Conservation (phyloP, 768 basidiomycete species). For the Pleurotus giganteus region DNA sequence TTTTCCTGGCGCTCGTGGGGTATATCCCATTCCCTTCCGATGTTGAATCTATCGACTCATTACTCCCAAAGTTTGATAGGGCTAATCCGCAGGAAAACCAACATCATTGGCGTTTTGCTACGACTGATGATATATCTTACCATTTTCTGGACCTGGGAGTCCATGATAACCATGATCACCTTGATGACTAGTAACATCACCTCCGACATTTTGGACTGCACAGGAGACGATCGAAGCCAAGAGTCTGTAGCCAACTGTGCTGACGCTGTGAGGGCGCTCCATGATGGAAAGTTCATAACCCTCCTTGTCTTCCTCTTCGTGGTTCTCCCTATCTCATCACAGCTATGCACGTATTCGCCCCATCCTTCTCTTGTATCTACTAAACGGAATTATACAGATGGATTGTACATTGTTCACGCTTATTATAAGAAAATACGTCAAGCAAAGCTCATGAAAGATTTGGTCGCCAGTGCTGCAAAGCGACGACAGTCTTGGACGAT, state of each 20-base stretch:
- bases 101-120: slow-evolving; percentile 2
- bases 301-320: not conserved
- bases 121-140: slow-evolving; percentile 3
- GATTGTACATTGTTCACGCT: slow-evolving; percentile 2
- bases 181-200: not conserved
- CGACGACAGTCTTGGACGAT: slow-evolving; percentile 4
- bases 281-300: not conserved
- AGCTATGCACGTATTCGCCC: not conserved
- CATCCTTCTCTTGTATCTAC: not conserved
- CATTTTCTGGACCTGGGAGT: not conserved
- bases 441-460: not conserved
- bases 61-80: not conserved
- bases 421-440: not conserved
- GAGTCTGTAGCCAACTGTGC: not conserved
- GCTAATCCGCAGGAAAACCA: not conserved
- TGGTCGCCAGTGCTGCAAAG: not conserved
- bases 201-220: not conserved
- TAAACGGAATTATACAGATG: not conserved
- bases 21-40: not conserved
- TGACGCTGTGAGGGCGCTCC: not conserved
- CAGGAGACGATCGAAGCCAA: not conserved
- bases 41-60: not conserved
- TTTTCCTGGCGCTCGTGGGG: slow-evolving; percentile 1
- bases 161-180: not conserved
- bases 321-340: not conserved